A percentile compares a stretch with the other conserved stretches of the same genome.
These are phyloP conservation scores for Aulographum hederae DNA, from an alignment of 2,329 filamentous ascomycete genomes.

Conservation along the genomic window DNA sequence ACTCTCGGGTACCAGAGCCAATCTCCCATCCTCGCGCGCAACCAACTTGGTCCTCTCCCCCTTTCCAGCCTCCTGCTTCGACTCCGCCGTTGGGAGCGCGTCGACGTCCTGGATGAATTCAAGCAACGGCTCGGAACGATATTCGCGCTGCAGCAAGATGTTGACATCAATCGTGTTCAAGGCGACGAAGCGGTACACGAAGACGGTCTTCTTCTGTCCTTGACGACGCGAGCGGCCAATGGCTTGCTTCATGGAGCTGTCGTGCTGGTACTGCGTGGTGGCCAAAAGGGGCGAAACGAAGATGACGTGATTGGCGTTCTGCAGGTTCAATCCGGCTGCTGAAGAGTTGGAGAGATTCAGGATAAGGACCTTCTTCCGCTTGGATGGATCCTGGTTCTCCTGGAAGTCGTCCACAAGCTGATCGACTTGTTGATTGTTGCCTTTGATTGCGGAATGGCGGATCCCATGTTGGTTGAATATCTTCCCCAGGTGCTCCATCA, in stretches of 20 bases:
- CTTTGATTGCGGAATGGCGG: too few relatives aligned
- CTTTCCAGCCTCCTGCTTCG: too few relatives aligned
- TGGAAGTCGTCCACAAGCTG: constrained; percentile 9
- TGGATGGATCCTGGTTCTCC: constrained; percentile 9
- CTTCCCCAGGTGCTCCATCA: too few relatives aligned
- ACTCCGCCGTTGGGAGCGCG: too few relatives aligned
- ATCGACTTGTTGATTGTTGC: too few relatives aligned
- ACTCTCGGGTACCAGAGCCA: too few relatives aligned
- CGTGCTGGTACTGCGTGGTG: constrained; percentile 32
- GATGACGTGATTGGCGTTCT: constrained; percentile 44
- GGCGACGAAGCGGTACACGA: constrained; percentile 58
- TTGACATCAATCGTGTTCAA: constrained; percentile 44
- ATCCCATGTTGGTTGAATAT: too few relatives aligned
- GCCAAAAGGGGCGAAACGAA: constrained; percentile 39
- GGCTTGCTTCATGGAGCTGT: constrained; percentile 41
- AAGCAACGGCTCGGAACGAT: not conserved
- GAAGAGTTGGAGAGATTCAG: constrained; percentile 37
- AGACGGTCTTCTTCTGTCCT: constrained; percentile 37
- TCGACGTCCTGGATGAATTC: too few relatives aligned
- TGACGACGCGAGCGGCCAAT: constrained; percentile 41
- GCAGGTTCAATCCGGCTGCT: constrained; percentile 45
- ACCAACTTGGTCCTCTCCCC: too few relatives aligned
- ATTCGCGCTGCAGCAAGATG: constrained; percentile 24
- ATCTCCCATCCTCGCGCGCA: too few relatives aligned
- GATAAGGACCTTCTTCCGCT: constrained; percentile 34